Base-by-base conservation (phyloP, 1,139 yeast species). In the Arxiozyma bovina region DNA sequence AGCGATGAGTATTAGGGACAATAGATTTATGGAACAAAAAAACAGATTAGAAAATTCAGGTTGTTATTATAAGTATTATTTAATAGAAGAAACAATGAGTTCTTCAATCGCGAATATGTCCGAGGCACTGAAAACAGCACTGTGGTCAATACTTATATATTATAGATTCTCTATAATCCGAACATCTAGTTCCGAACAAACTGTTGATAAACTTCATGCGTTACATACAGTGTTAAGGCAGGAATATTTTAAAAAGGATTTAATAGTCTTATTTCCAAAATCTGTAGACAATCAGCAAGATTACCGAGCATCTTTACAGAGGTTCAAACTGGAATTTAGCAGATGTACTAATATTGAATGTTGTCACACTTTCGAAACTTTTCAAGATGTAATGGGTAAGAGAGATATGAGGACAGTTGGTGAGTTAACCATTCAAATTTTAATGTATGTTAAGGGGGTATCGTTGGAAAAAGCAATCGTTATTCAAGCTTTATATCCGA, bases 11-110 rank as follows among this genome's bases (percentile, higher is more conserved):
- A 90, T 94, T 48, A 78, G 79, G 58, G 99, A 93, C 70, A 96
- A 96, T 3, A 74, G 99, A 53, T 91, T 82, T 61, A 74, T 77
- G 57, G 99, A 93, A 67, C 99, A 93, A 66, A 91, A 93, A 66
- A 73, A 77, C 27, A 77, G 99, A 53, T 73, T 93, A 56, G 78
- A 77, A 52, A 79, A 83, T 65, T 79, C 94, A 0, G 88, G 87
- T 0, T 74, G 91, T 67, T 74, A 74, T 40, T 78, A 86, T 60
- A 79, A 84, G 48, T 85, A 82, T 61, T 94, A 93, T 63, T 68
- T 94, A 3, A 80, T 94, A n/a, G 99, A 94, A 67, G 96, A 88
- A 58, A 79, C 79, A 3, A 77, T 79, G 34, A 66, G 76, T n/a
- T 66, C 70, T 3, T 77, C 74, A 50, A 64, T 74, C 2, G 68